Conservation (phyloP, 2,329 filamentous ascomycete species). For the Colletotrichum magnum region DNA sequence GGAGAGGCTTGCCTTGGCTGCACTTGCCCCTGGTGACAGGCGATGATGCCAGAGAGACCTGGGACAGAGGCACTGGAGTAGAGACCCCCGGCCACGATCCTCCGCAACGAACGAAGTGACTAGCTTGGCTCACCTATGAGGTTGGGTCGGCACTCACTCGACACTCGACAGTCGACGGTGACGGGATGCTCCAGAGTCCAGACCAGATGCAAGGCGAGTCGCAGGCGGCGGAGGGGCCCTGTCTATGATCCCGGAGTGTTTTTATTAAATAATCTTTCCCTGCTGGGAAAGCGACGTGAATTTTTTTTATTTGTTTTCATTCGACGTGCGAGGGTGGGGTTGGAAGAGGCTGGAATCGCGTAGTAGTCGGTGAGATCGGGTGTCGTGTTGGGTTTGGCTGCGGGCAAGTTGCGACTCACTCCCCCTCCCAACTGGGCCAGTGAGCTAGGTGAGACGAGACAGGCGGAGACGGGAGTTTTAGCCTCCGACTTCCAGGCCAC, state of each 20-base stretch:
- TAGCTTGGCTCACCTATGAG: constrained; percentile 39
- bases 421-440: constrained; percentile 6
- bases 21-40: constrained; percentile 25
- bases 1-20: constrained; percentile 30
- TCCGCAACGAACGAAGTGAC: constrained; percentile 39
- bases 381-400: constrained; percentile 35
- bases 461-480: constrained; percentile 40
- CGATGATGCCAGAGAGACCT: constrained; percentile 21
- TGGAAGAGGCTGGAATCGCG: constrained; percentile 40
- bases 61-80: constrained; percentile 25
- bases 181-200: constrained; percentile 31
- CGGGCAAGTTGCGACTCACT: constrained; percentile 26
- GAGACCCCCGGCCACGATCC: constrained; percentile 31
- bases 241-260: constrained; percentile 39
- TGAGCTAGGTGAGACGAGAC: constrained; percentile 29
- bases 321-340: constrained; percentile 36
- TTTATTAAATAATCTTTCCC: constrained; percentile 32
- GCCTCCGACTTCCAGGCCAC: constrained; percentile 34
- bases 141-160: constrained; percentile 14
- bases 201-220: constrained; percentile 30
- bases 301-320: constrained; percentile 13
- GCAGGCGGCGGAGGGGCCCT: constrained; percentile 26
- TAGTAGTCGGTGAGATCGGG: constrained; percentile 13
- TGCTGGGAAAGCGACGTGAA: constrained; percentile 27
- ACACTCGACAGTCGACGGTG: constrained; percentile 23